phyloP scores from a whole-genome alignment of 257 asterid genomes.

The Dorcoceras hygrometricum region DNA sequence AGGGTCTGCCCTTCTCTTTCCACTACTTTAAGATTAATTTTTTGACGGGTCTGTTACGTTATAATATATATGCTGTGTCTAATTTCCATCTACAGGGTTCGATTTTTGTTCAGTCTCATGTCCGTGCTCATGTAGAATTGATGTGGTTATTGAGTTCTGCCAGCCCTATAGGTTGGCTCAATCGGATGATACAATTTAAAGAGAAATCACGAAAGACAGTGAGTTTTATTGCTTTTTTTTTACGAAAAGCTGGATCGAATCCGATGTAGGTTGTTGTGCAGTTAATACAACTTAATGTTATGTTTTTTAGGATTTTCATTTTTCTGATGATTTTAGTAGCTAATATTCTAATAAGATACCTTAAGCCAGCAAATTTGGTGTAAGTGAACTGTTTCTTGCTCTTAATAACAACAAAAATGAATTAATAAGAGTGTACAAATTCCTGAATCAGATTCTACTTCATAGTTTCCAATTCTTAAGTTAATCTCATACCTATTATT shows the following conservation, averaged over 20 bases:
- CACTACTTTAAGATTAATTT: slow-evolving; percentile 14
- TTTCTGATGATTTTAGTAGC: slow-evolving; percentile 18
- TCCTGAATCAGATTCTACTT: no score
- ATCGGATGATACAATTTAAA: slow-evolving; percentile 91
- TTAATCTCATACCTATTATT: slow-evolving; percentile 4
- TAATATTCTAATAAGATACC: not conserved
- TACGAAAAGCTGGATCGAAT: slow-evolving; percentile 3
- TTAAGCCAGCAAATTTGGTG: not conserved
- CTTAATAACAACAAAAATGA: slow-evolving; percentile 7
- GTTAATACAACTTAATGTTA: not conserved
- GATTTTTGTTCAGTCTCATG: slow-evolving; percentile 98
- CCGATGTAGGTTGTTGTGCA: slow-evolving; percentile 20
- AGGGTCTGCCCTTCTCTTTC: slow-evolving; percentile 52
- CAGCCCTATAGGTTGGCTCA: slow-evolving; percentile 95
- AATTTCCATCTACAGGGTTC: slow-evolving; percentile 51
- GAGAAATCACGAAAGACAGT: slow-evolving; percentile 92
- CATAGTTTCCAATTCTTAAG: not conserved
- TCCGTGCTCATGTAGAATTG: slow-evolving; percentile 88
- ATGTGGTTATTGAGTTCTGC: slow-evolving; percentile 94
- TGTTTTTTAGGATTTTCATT: not conserved
- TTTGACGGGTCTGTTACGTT: slow-evolving; percentile 2
- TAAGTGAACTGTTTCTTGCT: slow-evolving; percentile 4
- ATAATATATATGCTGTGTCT: slow-evolving; percentile 22
- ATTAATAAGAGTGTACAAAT: not conserved
- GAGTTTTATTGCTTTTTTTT: slow-evolving; percentile 28